Evolutionary conservation across 2,329 filamentous ascomycete species (phyloP).

Genomic region (Huntiella savannae): DNA sequence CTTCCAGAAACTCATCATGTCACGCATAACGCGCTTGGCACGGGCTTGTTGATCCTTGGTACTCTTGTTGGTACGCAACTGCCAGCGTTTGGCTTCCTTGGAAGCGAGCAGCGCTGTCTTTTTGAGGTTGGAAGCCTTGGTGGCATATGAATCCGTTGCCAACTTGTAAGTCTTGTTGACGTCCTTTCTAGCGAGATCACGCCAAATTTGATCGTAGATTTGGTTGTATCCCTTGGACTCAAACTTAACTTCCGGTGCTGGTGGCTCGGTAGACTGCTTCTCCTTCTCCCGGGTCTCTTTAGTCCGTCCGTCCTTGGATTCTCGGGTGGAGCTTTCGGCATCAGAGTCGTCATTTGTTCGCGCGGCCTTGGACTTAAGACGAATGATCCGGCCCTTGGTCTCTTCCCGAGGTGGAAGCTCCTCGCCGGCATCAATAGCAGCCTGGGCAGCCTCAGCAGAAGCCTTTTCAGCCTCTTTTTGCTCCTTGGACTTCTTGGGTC

Average conservation of each 20-base stretch:
- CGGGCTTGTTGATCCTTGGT: constrained; percentile 93
- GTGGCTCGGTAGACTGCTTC: constrained; percentile 26
- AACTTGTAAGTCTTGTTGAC: constrained; percentile 82
- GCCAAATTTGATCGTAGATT: constrained; percentile 94
- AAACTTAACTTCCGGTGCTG: constrained; percentile 44
- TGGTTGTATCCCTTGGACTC: constrained; percentile 88
- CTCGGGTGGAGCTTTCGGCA: constrained; percentile 18
- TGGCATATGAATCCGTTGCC: constrained; percentile 67
- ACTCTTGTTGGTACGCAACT: constrained; percentile 93
- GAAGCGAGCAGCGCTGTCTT: constrained; percentile 94
- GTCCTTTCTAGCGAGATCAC: constrained; percentile 83
- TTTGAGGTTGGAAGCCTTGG: constrained; percentile 84
- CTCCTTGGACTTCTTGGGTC: constrained; percentile 81
- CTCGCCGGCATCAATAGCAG: constrained; percentile 60
- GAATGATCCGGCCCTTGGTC: constrained; percentile 43
- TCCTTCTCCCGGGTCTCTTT: constrained; percentile 25
- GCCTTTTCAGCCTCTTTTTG: constrained; percentile 67
- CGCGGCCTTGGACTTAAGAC: constrained; percentile 25
- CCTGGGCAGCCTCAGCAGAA: constrained; percentile 72
- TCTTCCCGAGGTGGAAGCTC: constrained; percentile 45
- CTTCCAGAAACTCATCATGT: constrained; percentile 99
- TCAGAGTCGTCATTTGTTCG: constrained; percentile 15
- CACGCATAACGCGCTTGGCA: constrained; percentile 94
- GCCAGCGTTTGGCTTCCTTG: constrained; percentile 95
- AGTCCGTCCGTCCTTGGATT: constrained; percentile 21